These are phyloP conservation scores for Ceratobasidium sp. DNA, from an alignment of 1,284 basidiomycete species.

Conservation along the genomic window DNA sequence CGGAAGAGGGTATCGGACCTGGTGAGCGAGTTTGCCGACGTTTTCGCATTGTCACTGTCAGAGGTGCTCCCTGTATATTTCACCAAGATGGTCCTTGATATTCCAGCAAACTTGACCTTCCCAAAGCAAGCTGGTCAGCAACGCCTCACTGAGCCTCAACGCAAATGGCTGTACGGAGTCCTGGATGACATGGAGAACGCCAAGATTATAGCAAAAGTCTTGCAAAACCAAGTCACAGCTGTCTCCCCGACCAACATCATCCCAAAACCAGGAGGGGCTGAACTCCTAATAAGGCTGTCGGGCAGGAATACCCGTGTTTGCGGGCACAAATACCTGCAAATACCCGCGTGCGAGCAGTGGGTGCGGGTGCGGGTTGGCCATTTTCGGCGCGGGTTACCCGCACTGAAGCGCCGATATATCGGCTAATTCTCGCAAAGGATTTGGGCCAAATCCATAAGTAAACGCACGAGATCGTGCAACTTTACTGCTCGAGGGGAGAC, in stretches of 20 bases:
- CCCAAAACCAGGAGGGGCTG: slow-evolving; percentile 12
- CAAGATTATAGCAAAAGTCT: slow-evolving; percentile 21
- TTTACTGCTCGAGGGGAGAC: too few relatives aligned
- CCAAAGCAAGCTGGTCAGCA: slow-evolving; percentile 36
- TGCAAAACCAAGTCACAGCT: slow-evolving; percentile 37
- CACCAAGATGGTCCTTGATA: slow-evolving; percentile 43
- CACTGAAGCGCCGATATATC: too few relatives aligned
- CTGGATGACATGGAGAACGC: slow-evolving; percentile 38
- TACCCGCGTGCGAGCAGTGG: too few relatives aligned
- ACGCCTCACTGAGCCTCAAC: slow-evolving; percentile 41
- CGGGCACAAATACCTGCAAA: too few relatives aligned
- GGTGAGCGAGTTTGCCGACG: slow-evolving; percentile 24
- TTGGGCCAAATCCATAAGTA: too few relatives aligned
- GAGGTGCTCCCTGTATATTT: slow-evolving; percentile 33
- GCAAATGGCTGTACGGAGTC: neutral
- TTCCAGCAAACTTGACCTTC: slow-evolving; percentile 42
- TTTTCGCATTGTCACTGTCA: slow-evolving; percentile 18
- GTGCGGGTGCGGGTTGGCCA: too few relatives aligned
- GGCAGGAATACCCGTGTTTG: too few relatives aligned
- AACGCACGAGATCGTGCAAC: too few relatives aligned
- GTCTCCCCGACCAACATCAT: slow-evolving; percentile 16
- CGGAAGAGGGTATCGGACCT: neutral
- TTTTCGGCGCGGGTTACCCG: too few relatives aligned
- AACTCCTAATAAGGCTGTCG: slow-evolving; percentile 22
- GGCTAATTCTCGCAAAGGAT: too few relatives aligned